A percentile compares a stretch with the other conserved stretches of the same genome.
These are phyloP conservation scores for Ehretia macrophylla DNA, from an alignment of 257 asterid genomes.

Conservation along the genomic window DNA sequence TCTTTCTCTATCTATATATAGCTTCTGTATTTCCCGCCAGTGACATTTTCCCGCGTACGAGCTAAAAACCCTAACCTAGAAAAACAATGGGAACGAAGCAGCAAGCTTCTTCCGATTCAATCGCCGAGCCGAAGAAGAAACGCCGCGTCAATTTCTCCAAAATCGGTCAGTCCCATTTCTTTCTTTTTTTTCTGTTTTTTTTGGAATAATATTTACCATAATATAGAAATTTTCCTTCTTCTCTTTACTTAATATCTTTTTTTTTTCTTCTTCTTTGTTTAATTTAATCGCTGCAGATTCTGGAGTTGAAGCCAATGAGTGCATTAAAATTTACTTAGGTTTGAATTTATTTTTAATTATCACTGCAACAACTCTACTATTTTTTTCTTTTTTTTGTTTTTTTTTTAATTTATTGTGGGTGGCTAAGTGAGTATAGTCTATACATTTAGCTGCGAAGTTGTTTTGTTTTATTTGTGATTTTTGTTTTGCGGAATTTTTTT, in stretches of 20 bases:
- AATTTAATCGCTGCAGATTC: slow-evolving; percentile 52
- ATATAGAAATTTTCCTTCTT: slow-evolving; percentile 1
- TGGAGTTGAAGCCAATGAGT: slow-evolving; percentile 70
- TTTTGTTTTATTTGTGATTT: too few species aligned
- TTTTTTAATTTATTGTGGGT: too few species aligned
- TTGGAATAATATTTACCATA: too few species aligned
- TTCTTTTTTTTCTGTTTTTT: neutral
- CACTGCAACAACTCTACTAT: too few species aligned
- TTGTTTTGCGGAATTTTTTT: too few species aligned
- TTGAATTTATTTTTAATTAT: slow-evolving; percentile 5
- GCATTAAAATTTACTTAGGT: slow-evolving; percentile 76
- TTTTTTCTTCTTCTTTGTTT: neutral
- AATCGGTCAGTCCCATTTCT: slow-evolving; percentile 38
- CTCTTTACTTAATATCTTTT: slow-evolving; percentile 2
- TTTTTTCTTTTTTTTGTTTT: too few species aligned
- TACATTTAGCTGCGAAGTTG: too few species aligned
- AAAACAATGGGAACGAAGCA: slow-evolving; percentile 83
- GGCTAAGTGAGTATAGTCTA: too few species aligned
- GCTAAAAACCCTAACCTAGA: slow-evolving; percentile 57
- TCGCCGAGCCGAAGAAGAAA: slow-evolving; percentile 47
- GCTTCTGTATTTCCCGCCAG: slow-evolving; percentile 65
- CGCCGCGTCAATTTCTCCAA: slow-evolving; percentile 64
- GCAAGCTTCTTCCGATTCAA: slow-evolving; percentile 51
- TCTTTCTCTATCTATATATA: too few species aligned
- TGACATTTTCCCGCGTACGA: slow-evolving; percentile 63